Conservation (phyloP, 1,139 yeast species). For the Pichia sp. region DNA sequence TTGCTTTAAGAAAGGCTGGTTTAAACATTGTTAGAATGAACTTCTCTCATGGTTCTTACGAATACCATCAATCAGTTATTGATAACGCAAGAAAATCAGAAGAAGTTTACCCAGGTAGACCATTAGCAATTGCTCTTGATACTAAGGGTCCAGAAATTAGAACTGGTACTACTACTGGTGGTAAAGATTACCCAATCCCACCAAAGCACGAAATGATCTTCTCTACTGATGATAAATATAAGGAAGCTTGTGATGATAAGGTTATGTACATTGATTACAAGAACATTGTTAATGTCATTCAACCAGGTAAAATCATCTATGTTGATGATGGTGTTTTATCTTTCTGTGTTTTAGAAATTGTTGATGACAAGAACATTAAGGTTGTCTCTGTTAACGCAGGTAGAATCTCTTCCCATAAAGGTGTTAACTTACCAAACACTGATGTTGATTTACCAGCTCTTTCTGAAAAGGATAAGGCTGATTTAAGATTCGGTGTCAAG, state of each 20-base stretch:
- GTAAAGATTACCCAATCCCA: slow-evolving; percentile 71
- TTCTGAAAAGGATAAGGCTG: slow-evolving; percentile 91
- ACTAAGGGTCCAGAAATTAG: slow-evolving; percentile 99
- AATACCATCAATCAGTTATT: slow-evolving; percentile 92
- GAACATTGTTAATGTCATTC: slow-evolving; percentile 92
- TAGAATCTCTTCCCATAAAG: slow-evolving; percentile 93
- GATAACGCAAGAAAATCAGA: slow-evolving; percentile 96
- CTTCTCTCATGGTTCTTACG: slow-evolving; percentile 96
- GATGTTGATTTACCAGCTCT: slow-evolving; percentile 98
- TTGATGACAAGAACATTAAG: slow-evolving; percentile 72
- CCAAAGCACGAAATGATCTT: slow-evolving; percentile 88
- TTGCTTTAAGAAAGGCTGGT: slow-evolving; percentile 91
- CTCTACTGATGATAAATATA: slow-evolving; percentile 82
- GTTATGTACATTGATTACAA: slow-evolving; percentile 88
- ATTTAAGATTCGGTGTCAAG: slow-evolving; percentile 90
- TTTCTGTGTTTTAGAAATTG: slow-evolving; percentile 80
- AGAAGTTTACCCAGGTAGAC: slow-evolving; percentile 86
- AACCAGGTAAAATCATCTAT: slow-evolving; percentile 81
- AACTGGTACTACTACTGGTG: slow-evolving; percentile 87
- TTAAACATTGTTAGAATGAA: slow-evolving; percentile 97
- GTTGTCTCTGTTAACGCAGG: slow-evolving; percentile 92
- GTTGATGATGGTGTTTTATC: slow-evolving; percentile 97
- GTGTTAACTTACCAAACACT: slow-evolving; percentile 98
- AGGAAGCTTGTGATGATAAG: slow-evolving; percentile 64
- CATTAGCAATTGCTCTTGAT: slow-evolving; percentile 95